phyloP scores from a whole-genome alignment of 331 rosid species.

The Malus hybrid region DNA sequence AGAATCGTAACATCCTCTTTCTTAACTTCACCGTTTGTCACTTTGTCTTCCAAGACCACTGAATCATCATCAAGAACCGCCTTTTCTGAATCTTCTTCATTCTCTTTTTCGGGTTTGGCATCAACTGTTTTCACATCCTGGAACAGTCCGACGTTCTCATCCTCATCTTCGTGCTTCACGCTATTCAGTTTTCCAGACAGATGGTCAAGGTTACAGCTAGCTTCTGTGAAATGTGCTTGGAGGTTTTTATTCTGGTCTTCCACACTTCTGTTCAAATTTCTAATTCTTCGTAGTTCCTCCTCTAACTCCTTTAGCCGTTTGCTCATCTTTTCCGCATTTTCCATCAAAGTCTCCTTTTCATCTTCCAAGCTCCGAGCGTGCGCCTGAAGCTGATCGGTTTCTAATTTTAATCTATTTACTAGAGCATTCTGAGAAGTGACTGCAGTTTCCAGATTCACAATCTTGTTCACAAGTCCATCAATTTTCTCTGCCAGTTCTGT shows the following conservation, averaged over 20 bases:
- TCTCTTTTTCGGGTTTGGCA: slow-evolving; percentile 18
- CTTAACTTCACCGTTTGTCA: slow-evolving; percentile 19
- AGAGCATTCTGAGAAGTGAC: slow-evolving; percentile 58
- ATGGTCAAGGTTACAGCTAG: slow-evolving; percentile 46
- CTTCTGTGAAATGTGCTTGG: slow-evolving; percentile 42
- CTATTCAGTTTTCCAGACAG: slow-evolving; percentile 42
- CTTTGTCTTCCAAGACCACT: slow-evolving; percentile 11
- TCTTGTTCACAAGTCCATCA: slow-evolving; percentile 71
- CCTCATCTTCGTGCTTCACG: slow-evolving; percentile 50
- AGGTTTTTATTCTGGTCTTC: slow-evolving; percentile 30
- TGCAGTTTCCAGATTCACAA: slow-evolving; percentile 53
- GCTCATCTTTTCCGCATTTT: slow-evolving; percentile 40
- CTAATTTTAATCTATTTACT: slow-evolving; percentile 48
- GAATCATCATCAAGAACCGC: slow-evolving; percentile 4
- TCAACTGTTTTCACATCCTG: slow-evolving; percentile 16
- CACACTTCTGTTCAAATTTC: slow-evolving; percentile 32
- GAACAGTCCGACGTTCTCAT: slow-evolving; percentile 8
- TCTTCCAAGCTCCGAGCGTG: slow-evolving; percentile 52
- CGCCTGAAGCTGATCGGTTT: slow-evolving; percentile 53
- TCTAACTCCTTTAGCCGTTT: slow-evolving; percentile 56
- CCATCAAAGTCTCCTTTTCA: slow-evolving; percentile 48
- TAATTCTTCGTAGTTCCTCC: slow-evolving; percentile 46
- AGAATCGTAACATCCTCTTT: slow-evolving; percentile 16
- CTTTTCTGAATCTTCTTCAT: slow-evolving; percentile 7
- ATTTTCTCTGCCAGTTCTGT: slow-evolving; percentile 65